Base-by-base conservation (phyloP, 768 basidiomycete species). In the Russula virescens region DNA sequence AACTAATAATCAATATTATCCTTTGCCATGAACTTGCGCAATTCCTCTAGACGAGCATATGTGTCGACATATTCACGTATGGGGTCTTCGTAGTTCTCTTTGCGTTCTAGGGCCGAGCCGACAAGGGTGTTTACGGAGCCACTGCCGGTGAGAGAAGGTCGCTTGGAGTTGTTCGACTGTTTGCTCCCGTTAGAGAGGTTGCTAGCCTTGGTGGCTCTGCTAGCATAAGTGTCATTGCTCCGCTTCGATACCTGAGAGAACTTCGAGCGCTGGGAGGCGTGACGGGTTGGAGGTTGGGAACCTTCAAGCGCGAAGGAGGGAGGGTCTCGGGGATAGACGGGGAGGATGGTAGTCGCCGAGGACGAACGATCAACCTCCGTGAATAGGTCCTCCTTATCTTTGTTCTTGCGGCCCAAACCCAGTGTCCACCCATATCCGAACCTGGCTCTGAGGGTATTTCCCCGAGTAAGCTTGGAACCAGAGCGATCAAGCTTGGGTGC, bases 61-160 rank as follows among this genome's bases (percentile, higher is more conserved):
- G 69, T 72, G 38, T 72, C 71, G 1, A 58, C 57, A 13, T 56
- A 38, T 46, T 68, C 68, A 10, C 55, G 69, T 23, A 65, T 58
- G 28, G 62, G 55, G 51, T 71, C 68, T n/a, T 55, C 40, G 48
- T 71, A 71, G 13, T 23, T 62, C 2, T 70, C 66, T 63, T 68
- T 71, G 55, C 70, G 62, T 14, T 66, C 58, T 14, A 68, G 25
- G 18, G 70, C 70, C 10, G 68, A 69, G 8, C 70, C 65, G 16
- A 66, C 66, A 0, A 71, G 68, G 13, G 70, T 71, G 28, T 62
- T 62, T 25, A 64, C n/a, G 42, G 68, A 66, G 28, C 65, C 66
- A 19, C 53, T 64, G 45, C 60, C 63, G 5, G 55, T 60, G 52
- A 63, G 54, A 47, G 61, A 61, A 2, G 65, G 67, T 31, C 66